Conservation (phyloP, 805 yeast genomes). For the Candida mattraensis region DNA sequence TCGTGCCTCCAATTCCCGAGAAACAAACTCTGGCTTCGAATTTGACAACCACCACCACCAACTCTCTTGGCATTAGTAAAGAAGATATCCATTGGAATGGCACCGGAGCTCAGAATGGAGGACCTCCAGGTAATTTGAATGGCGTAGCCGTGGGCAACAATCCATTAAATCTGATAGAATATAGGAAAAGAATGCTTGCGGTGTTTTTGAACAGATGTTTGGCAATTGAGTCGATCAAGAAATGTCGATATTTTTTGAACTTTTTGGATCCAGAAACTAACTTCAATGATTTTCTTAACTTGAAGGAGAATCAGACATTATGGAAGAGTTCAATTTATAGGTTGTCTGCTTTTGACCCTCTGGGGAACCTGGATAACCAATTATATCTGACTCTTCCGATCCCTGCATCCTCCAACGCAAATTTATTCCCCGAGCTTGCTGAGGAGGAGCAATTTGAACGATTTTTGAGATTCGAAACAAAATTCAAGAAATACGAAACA, state of each 20-base stretch:
- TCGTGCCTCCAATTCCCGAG: constrained; percentile 94
- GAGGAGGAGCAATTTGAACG: constrained; percentile 31
- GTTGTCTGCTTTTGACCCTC: constrained; percentile 63
- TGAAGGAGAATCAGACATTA: constrained; percentile 54
- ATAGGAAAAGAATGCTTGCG: constrained; percentile 71
- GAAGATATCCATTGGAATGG: constrained; percentile 11
- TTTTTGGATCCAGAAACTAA: constrained; percentile 83
- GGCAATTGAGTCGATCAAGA: constrained; percentile 52
- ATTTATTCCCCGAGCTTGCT: constrained; percentile 25
- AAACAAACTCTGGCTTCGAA: constrained; percentile 59
- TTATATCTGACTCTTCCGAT: constrained; percentile 62
- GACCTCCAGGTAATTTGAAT: constrained; percentile 2
- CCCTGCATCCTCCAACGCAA: constrained; percentile 40
- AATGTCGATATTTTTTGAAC: constrained; percentile 63
- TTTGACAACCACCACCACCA: constrained; percentile 31
- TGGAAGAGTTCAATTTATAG: constrained; percentile 49
- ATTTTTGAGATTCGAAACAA: constrained; percentile 30
- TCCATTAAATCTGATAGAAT: constrained; percentile 40
- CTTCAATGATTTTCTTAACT: constrained; percentile 72
- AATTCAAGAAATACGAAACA: constrained; percentile 34
- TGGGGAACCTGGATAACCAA: constrained; percentile 49
- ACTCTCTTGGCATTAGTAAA: constrained; percentile 24
- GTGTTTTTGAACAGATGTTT: constrained; percentile 79
- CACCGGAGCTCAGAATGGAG: constrained; percentile 5
- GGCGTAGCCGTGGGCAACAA: no score